Conservation (phyloP, 257 asterid genomes). For the Fraxinus cuspidata region DNA sequence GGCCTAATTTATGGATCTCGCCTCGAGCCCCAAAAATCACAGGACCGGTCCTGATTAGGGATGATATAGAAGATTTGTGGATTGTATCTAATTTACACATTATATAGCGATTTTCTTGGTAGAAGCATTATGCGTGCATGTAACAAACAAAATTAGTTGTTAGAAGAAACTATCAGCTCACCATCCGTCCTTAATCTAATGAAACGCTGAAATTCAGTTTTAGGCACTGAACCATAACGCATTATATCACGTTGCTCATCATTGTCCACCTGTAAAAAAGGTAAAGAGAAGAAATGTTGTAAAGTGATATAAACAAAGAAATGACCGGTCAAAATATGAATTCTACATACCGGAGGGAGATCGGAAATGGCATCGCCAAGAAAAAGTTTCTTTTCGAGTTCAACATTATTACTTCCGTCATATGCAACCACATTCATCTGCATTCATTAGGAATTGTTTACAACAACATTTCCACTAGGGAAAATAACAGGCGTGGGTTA, state of each 20-base stretch:
- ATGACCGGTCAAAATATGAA: background rate
- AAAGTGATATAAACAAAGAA: background rate
- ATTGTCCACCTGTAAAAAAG: conserved; percentile 52
- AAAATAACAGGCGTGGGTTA: conserved; percentile 8
- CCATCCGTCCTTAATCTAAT: conserved; percentile 65
- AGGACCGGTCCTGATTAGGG: too few relatives aligned
- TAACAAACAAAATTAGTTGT: background rate
- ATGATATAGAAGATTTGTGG: background rate
- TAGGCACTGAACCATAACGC: conserved; percentile 43
- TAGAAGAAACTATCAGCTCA: conserved; percentile 31
- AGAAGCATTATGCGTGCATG: background rate
- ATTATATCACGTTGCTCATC: conserved; percentile 58
- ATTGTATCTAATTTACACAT: background rate
- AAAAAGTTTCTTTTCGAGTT: conserved; percentile 46
- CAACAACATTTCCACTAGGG: background rate
- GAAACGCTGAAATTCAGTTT: conserved; percentile 57
- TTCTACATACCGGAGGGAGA: conserved; percentile 60
- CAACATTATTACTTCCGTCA: conserved; percentile 39
- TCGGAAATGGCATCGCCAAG: conserved; percentile 80
- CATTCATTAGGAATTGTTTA: conserved; percentile 7
- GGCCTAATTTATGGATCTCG: too few relatives aligned
- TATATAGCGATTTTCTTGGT: background rate
- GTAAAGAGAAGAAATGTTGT: background rate
- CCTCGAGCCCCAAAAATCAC: too few relatives aligned
- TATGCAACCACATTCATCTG: conserved; percentile 55